Base-by-base conservation (phyloP, 78 protist species). In the Emiliania huxleyi region DNA sequence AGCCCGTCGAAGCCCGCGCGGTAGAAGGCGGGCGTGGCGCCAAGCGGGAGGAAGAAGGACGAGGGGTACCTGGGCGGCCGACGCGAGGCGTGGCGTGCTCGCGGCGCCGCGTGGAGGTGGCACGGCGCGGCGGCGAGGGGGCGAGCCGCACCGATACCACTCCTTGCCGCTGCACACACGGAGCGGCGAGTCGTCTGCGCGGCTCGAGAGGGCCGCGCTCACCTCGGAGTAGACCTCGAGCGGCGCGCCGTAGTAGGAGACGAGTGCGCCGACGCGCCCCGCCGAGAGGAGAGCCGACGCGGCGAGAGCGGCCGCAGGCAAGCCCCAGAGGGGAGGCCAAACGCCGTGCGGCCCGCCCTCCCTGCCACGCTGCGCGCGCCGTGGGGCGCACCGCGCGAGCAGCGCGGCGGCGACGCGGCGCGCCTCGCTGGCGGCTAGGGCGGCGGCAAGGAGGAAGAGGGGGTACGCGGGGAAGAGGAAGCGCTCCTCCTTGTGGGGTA, bases 401-500 rank as follows among this genome's bases (percentile, higher is more conserved):
- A 15, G 8, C 62, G 62, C 62, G 15, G 62, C 62, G 15, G 29
- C n/a, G n/a, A 52, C 62, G 62, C 15, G 62, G 62, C 15, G 62
- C 29, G 62, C 62, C 15, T 52, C 62, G 8, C 22, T 62, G 83
- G 23, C 26, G 44, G 37, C 44, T 42, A 73, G 21, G 1, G 83
- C 79, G 4, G 93, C 96, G 5, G 93, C 33, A 21, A 97, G 44
- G 21, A 77, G 56, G 33, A 97, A 33, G 43, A 95, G 92, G 46
- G 98, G 96, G 84, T 97, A 97, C 26, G 93, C 40, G 1, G 91
- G 90, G 77, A 84, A 97, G 22, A 97, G 40, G 91, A 97, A 97
- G 55, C 97, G 87, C 91, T 97, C 98, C 43, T 97, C 98, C 94
- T 97, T 97, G 93, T 97, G 98, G 69, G 98, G 96, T 23, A 91